Conservation (phyloP, 2,329 filamentous ascomycete genomes). For the Rhytidhysteron rufulum region DNA sequence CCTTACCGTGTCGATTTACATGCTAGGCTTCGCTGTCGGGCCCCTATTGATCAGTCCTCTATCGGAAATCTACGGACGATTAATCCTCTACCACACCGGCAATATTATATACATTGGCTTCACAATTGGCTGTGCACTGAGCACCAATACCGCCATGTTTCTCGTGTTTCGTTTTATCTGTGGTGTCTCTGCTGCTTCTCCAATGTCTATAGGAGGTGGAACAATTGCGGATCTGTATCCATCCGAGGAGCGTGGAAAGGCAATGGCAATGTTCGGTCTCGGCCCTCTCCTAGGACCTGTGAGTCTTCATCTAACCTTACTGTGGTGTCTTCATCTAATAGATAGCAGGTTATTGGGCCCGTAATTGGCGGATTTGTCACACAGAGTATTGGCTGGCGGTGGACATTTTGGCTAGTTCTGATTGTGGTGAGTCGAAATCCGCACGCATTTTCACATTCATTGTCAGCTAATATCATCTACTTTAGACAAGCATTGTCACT, state of each 20-base stretch:
- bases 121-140: constrained; percentile 60
- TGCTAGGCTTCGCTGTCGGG: constrained; percentile 20
- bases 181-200: constrained; percentile 14
- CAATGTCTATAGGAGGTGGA: constrained; percentile 16
- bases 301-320: not conserved
- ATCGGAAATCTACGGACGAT: constrained; percentile 22
- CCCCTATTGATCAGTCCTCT: constrained; percentile 17
- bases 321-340: not conserved
- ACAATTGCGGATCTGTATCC: constrained; percentile 20
- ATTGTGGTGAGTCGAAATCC: constrained; percentile 8
- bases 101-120: constrained; percentile 58
- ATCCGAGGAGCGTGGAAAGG: constrained; percentile 14
- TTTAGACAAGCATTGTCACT: not conserved
- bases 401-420: constrained; percentile 39
- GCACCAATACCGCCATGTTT: constrained; percentile 47
- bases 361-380: constrained; percentile 44
- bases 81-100: constrained; percentile 41
- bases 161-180: constrained; percentile 54
- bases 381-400: constrained; percentile 42
- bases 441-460: not conserved
- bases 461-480: constrained; percentile 2
- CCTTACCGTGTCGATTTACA: constrained; percentile 12
- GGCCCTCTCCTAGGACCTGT: constrained; percentile 15
- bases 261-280: constrained; percentile 17
- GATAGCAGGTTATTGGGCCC: not conserved